phyloP scores from a whole-genome alignment of 2,329 filamentous ascomycete species.

The Xylariomycetidae sp. region DNA sequence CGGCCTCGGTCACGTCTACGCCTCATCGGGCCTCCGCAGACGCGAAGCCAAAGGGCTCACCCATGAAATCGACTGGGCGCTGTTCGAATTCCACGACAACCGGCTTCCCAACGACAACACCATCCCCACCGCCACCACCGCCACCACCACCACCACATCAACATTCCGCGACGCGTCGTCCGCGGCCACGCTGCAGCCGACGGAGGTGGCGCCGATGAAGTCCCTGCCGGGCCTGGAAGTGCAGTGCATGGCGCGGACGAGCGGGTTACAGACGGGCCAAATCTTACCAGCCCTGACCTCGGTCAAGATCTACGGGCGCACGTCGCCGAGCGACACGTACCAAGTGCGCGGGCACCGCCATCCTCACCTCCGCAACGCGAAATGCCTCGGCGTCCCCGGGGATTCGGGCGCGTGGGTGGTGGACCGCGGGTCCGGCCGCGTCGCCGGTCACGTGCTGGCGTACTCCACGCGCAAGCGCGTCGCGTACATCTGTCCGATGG shows the following conservation, averaged over 20 bases:
- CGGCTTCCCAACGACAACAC: conserved; percentile 67
- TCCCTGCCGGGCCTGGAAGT: conserved; percentile 70
- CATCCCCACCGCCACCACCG: conserved; percentile 47
- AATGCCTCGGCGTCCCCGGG: conserved; percentile 62
- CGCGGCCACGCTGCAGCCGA: conserved; percentile 35
- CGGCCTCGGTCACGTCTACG: conserved; percentile 76
- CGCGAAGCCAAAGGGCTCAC: conserved; percentile 64
- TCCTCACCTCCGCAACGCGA: conserved; percentile 4
- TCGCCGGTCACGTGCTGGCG: conserved; percentile 86
- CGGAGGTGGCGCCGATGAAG: conserved; percentile 51
- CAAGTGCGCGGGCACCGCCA: conserved; percentile 41
- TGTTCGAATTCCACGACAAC: conserved; percentile 72
- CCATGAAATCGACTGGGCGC: conserved; percentile 93
- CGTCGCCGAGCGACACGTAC: conserved; percentile 69
- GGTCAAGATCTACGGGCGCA: conserved; percentile 81
- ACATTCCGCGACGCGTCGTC: conserved; percentile 26
- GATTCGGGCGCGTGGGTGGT: conserved; percentile 94
- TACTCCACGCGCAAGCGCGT: conserved; percentile 75
- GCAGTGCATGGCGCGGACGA: conserved; percentile 83
- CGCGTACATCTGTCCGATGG: conserved; percentile 94
- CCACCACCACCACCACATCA: conserved; percentile 59
- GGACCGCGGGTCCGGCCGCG: conserved; percentile 67
- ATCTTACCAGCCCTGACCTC: conserved; percentile 74
- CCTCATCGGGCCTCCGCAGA: conserved; percentile 81
- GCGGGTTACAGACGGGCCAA: conserved; percentile 68